A percentile compares a stretch with the other conserved stretches of the same genome.
Conservation (phyloP, 2,329 filamentous ascomycete species). For the Aspergillus tanneri region DNA sequence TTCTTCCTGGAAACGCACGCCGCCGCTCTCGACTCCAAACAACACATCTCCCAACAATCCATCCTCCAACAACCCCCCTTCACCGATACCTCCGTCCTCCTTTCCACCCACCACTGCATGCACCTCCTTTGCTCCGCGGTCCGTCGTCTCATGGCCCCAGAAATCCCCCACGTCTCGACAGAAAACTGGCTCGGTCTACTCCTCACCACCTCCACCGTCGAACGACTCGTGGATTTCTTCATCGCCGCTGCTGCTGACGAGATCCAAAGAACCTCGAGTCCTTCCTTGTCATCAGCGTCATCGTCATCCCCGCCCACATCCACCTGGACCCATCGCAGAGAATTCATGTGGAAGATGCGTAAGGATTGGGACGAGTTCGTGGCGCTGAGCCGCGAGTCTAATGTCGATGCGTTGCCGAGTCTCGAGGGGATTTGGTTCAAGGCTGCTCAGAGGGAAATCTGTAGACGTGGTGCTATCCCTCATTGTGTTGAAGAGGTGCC, state of each 20-base stretch:
- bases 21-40: slow-evolving; percentile 2
- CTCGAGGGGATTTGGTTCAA: slow-evolving; percentile 26
- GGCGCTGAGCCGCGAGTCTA: slow-evolving; percentile 1
- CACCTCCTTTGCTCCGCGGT: slow-evolving; percentile 25
- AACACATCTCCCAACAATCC: slow-evolving; percentile 18
- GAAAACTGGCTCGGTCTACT: slow-evolving; percentile 28
- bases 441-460: slow-evolving; percentile 24
- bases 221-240: slow-evolving; percentile 26
- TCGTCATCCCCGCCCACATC: slow-evolving; percentile 1
- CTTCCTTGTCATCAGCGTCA: not conserved
- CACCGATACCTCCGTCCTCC: slow-evolving; percentile 21
- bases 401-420: not conserved
- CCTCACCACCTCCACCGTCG: slow-evolving; percentile 28
- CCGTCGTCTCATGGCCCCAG: slow-evolving; percentile 27
- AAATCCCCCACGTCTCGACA: slow-evolving; percentile 22
- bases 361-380: slow-evolving; percentile 22
- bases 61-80: slow-evolving; percentile 27
- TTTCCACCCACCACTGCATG: slow-evolving; percentile 28
- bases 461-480: slow-evolving; percentile 20
- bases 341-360: slow-evolving; percentile 30
- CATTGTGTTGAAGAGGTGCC: slow-evolving; percentile 22
- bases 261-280: too few species aligned
- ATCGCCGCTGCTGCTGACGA: slow-evolving; percentile 21
- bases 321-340: slow-evolving; percentile 23
- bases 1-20: slow-evolving; percentile 26